Evolutionary conservation across 345 rosid genomes (phyloP), one percentile per base, ranked within the genome.

Genomic region (Brassica rapa): DNA sequence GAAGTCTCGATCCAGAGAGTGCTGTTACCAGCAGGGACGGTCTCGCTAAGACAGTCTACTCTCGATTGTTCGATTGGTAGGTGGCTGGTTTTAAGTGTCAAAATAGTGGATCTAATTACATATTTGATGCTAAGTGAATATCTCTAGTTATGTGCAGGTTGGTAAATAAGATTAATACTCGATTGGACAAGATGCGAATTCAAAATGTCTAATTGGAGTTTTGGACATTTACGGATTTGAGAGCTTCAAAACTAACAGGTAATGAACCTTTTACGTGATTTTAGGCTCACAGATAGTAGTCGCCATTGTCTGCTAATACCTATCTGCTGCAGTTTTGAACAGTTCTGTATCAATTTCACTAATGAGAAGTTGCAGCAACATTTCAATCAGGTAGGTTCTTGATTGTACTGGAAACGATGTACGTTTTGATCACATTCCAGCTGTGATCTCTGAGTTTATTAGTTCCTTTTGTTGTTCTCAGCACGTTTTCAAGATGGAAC

Each of bases 401-500:
- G 24, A 30, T 30, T 62, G 12, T 62, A 29, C 6, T n/a, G 39
- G 66, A 7, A 30, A 14, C 11, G 11, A n/a, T n/a, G 33, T 14
- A 3, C 6, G 32, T 24, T 23, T 10, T n/a, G n/a, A n/a, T n/a
- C n/a, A n/a, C n/a, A n/a, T n/a, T 57, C 6, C 30, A 3, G 8
- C 32, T 23, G n/a, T 59, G 63, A 59, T 59, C n/a, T 7, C 14
- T 24, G 66, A 27, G 21, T 27, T 62, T 30, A 30, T 12, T 14
- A 29, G 11, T 62, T n/a, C 19, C 12, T 32, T 14, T 62, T 5
- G 11, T 35, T n/a, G 67, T 30, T 32, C 25, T 6, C 71, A 68
- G 72, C 72, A 68, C 10, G 72, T 68, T 27, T 49, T 68, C 72
- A 68, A 68, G 24, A 68, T 68, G 72, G 72, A 68, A 14, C 72